Conservation (phyloP, 495 filamentous ascomycete species). For the Xylaria longipes region DNA sequence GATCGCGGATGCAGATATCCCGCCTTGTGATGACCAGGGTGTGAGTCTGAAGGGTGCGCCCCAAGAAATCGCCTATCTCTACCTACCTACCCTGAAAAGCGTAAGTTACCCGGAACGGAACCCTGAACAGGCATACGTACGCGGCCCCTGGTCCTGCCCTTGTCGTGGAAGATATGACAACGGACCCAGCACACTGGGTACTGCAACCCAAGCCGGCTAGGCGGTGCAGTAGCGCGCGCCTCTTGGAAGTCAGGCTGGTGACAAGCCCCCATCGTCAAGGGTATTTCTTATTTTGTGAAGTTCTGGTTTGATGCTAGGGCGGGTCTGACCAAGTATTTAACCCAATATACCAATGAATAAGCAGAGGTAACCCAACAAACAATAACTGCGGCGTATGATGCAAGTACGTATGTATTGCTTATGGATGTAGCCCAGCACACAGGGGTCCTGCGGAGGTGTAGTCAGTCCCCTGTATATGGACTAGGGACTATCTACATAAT, state of each 20-base stretch:
- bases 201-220: slow-evolving; percentile 1
- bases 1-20: slow-evolving; percentile 15
- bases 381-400: slow-evolving; percentile 10
- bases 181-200: slow-evolving; percentile 20
- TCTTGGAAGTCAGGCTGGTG: background rate
- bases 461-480: background rate
- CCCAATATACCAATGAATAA: background rate
- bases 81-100: background rate
- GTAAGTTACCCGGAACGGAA: too few relatives aligned
- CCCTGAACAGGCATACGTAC: slow-evolving; percentile 11
- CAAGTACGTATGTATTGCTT: background rate
- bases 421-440: background rate
- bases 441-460: background rate
- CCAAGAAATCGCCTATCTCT: background rate
- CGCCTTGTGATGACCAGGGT: background rate
- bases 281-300: background rate
- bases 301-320: background rate
- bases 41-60: slow-evolving; percentile 14
- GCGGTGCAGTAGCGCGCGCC: slow-evolving; percentile 14
- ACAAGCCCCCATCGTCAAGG: background rate
- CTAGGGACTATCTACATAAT: too few relatives aligned
- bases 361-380: too few relatives aligned
- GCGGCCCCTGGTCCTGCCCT: background rate
- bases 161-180: background rate
- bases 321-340: background rate